These are phyloP conservation scores for Phlyctochytrium planicorne DNA, from an alignment of 192 early-diverging fungal genomes.

Conservation along the genomic window DNA sequence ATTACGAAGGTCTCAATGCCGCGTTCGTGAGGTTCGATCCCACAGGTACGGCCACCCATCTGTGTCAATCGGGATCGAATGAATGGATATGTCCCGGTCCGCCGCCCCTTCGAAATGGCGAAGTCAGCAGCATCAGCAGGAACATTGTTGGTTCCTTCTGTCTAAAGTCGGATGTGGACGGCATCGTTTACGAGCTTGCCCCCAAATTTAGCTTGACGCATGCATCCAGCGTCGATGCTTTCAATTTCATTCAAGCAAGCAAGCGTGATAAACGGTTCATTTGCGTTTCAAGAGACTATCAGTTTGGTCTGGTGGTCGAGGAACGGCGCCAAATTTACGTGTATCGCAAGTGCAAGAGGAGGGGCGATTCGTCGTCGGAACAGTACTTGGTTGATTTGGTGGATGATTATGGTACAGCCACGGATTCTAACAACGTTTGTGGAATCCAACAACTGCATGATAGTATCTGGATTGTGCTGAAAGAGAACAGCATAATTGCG, in stretches of 20 bases:
- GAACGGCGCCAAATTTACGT: neutral
- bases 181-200: neutral
- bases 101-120: too few relatives aligned
- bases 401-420: neutral
- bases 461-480: neutral
- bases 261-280: constrained; percentile 6
- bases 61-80: constrained; percentile 1
- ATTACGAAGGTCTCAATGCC: neutral
- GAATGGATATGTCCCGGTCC: neutral
- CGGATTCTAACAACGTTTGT: neutral
- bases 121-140: too few relatives aligned
- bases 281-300: neutral
- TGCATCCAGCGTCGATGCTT: constrained; percentile 11
- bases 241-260: constrained; percentile 4
- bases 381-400: constrained; percentile 9
- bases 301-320: constrained; percentile 6
- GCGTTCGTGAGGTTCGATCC: neutral
- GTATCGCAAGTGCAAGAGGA: neutral
- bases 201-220: neutral
- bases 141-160: neutral
- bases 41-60: neutral
- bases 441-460: neutral
- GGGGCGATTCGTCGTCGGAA: neutral
- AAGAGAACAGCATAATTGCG: neutral
- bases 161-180: constrained; percentile 15